Evolutionary conservation across 2,329 filamentous ascomycete genomes (phyloP).

Genomic region (Neofusicoccum kwambonambiense): DNA sequence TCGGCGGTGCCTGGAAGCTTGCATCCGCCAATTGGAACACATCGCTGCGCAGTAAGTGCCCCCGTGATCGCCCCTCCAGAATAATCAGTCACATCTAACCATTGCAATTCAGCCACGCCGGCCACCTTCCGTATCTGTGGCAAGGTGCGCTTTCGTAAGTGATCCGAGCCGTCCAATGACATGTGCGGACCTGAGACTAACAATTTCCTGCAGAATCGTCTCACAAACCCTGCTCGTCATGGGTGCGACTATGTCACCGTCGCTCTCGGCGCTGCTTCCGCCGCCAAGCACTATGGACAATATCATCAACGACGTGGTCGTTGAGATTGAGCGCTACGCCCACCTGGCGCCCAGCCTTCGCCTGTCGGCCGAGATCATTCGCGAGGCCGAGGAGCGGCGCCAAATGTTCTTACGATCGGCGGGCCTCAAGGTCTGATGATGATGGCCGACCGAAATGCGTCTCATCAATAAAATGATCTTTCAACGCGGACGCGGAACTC

Average conservation of each 20-base stretch:
- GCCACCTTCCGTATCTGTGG: slow-evolving; percentile 83
- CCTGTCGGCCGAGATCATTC: slow-evolving; percentile 75
- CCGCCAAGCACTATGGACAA: slow-evolving; percentile 61
- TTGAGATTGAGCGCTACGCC: slow-evolving; percentile 72
- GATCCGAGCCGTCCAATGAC: neutral
- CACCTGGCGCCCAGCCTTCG: slow-evolving; percentile 73
- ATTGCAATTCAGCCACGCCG: slow-evolving; percentile 60
- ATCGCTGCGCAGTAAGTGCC: slow-evolving; percentile 69
- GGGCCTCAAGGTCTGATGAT: slow-evolving; percentile 15
- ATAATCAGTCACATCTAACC: slow-evolving; percentile 11
- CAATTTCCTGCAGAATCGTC: slow-evolving; percentile 61
- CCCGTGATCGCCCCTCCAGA: slow-evolving; percentile 6
- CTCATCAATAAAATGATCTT: slow-evolving; percentile 3
- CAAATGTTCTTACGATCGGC: slow-evolving; percentile 55
- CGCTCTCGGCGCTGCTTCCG: slow-evolving; percentile 65
- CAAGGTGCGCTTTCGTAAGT: slow-evolving; percentile 67
- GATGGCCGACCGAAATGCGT: neutral
- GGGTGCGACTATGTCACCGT: slow-evolving; percentile 78
- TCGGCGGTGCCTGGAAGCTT: slow-evolving; percentile 77
- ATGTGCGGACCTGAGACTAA: neutral
- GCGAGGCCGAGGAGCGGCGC: slow-evolving; percentile 70
- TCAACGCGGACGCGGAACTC: slow-evolving; percentile 4
- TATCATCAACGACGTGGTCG: slow-evolving; percentile 74
- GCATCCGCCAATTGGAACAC: slow-evolving; percentile 75
- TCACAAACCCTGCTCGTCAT: slow-evolving; percentile 80